Evolutionary conservation across 805 yeast species (phyloP).

Genomic region (Lipomyces orientalis): DNA sequence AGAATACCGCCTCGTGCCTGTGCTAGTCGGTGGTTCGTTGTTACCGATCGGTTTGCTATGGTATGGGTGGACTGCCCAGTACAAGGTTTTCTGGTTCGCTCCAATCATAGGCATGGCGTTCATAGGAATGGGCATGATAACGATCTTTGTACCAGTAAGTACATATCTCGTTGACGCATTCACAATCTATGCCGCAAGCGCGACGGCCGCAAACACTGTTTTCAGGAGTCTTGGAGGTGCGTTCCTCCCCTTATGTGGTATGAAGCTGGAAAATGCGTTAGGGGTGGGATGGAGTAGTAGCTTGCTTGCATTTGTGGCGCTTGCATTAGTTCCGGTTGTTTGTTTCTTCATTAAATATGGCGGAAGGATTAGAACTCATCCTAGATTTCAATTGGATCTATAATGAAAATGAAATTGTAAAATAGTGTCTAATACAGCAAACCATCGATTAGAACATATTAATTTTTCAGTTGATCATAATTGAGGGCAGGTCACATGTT

Average conservation of each 20-base stretch:
- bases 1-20: slow-evolving; percentile 56
- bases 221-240: slow-evolving; percentile 72
- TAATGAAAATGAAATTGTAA: not conserved
- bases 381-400: slow-evolving; percentile 2
- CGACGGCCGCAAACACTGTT: slow-evolving; percentile 67
- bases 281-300: slow-evolving; percentile 46
- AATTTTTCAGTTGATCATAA: too few relatives aligned
- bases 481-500: too few relatives aligned
- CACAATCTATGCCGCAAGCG: slow-evolving; percentile 64
- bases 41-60: slow-evolving; percentile 57
- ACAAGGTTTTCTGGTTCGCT: slow-evolving; percentile 56
- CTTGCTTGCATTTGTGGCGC: slow-evolving; percentile 57
- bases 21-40: slow-evolving; percentile 54
- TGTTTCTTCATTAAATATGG: slow-evolving; percentile 66
- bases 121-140: slow-evolving; percentile 48
- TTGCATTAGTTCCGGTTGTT: slow-evolving; percentile 68
- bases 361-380: slow-evolving; percentile 39
- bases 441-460: slow-evolving; percentile 2
- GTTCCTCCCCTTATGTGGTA: slow-evolving; percentile 68
- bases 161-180: slow-evolving; percentile 51
- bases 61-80: slow-evolving; percentile 59
- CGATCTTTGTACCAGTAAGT: slow-evolving; percentile 47
- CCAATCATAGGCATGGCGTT: slow-evolving; percentile 64
- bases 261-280: slow-evolving; percentile 46
- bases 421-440: slow-evolving; percentile 2